These are phyloP conservation scores for Ophiostoma australiae DNA, from an alignment of 2,329 filamentous ascomycete genomes.

Conservation along the genomic window DNA sequence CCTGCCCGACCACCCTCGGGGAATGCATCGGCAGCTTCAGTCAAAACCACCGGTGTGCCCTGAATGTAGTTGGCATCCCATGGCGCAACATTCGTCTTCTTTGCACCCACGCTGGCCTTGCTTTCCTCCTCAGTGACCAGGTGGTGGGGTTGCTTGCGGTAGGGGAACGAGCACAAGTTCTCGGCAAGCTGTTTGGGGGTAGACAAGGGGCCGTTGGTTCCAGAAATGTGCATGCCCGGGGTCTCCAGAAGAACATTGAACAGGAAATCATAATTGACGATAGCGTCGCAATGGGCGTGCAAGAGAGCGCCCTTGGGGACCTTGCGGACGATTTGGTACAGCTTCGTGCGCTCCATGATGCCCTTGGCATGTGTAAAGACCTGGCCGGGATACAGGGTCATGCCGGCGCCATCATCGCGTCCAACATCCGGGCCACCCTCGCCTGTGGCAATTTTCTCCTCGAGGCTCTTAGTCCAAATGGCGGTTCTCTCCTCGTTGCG, in stretches of 20 bases:
- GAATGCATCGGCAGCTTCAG: conserved; percentile 65
- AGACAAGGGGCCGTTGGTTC: conserved; percentile 52
- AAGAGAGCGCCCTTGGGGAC: conserved; percentile 88
- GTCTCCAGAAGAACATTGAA: conserved; percentile 66
- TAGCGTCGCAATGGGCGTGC: conserved; percentile 86
- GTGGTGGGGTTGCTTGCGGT: conserved; percentile 42
- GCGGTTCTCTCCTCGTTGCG: conserved; percentile 69
- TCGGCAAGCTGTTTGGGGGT: conserved; percentile 49
- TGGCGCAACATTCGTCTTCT: conserved; percentile 33
- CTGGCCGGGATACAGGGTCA: conserved; percentile 71
- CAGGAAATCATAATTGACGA: conserved; percentile 81
- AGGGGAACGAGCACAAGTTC: conserved; percentile 53
- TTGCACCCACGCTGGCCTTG: conserved; percentile 28
- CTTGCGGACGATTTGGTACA: conserved; percentile 77
- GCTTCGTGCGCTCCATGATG: conserved; percentile 75
- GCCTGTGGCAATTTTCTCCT: conserved; percentile 62
- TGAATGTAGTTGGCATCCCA: conserved; percentile 63
- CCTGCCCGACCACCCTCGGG: conserved; percentile 65
- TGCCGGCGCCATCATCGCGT: conserved; percentile 18
- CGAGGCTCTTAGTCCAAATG: conserved; percentile 70
- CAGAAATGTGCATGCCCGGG: conserved; percentile 67
- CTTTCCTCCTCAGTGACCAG: conserved; percentile 32
- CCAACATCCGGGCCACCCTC: conserved; percentile 44
- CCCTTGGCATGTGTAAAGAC: conserved; percentile 85
- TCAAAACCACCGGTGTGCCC: conserved; percentile 53